phyloP scores from a whole-genome alignment of 2,329 filamentous ascomycete genomes.

The Fusarium phyllophilum region DNA sequence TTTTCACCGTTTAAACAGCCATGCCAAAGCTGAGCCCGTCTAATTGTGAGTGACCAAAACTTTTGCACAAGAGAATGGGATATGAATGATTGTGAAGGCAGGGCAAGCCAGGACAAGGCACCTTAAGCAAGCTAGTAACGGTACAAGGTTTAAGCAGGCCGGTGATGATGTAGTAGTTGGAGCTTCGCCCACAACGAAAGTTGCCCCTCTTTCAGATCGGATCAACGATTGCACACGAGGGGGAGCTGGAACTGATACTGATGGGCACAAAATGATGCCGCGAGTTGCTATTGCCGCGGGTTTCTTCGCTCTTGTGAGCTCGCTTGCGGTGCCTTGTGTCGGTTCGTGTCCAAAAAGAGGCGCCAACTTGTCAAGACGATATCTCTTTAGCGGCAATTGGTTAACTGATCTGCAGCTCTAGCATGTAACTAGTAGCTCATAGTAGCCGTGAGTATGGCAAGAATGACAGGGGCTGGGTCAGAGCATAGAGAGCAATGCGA shows the following conservation, averaged over 20 bases:
- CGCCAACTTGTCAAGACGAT: slow-evolving; percentile 3
- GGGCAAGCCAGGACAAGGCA: not conserved
- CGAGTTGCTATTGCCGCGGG: slow-evolving; percentile 3
- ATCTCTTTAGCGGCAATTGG: slow-evolving; percentile 25
- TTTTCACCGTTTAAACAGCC: not conserved
- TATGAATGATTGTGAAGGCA: not conserved
- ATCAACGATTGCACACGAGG: slow-evolving; percentile 26
- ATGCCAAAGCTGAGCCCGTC: not conserved
- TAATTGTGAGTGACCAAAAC: not conserved
- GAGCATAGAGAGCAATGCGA: slow-evolving; percentile 25
- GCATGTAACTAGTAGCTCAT: not conserved
- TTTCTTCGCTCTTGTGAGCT: not conserved
- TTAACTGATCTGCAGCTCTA: slow-evolving; percentile 32
- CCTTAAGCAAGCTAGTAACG: slow-evolving; percentile 4
- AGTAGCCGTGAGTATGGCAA: not conserved
- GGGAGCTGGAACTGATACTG: not conserved
- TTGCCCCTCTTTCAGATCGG: slow-evolving; percentile 38
- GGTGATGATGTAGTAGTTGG: slow-evolving; percentile 34
- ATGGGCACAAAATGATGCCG: slow-evolving; percentile 12
- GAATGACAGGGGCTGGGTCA: slow-evolving; percentile 5
- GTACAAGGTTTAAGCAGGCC: slow-evolving; percentile 36
- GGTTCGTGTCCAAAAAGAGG: slow-evolving; percentile 13
- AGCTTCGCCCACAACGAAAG: slow-evolving; percentile 30
- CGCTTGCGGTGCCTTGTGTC: slow-evolving; percentile 15
- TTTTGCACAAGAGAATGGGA: not conserved